Percentiles rank a stretch among this genome's conserved stretches.
phyloP scores from a whole-genome alignment of 768 basidiomycete genomes.

The Mycena amicta region DNA sequence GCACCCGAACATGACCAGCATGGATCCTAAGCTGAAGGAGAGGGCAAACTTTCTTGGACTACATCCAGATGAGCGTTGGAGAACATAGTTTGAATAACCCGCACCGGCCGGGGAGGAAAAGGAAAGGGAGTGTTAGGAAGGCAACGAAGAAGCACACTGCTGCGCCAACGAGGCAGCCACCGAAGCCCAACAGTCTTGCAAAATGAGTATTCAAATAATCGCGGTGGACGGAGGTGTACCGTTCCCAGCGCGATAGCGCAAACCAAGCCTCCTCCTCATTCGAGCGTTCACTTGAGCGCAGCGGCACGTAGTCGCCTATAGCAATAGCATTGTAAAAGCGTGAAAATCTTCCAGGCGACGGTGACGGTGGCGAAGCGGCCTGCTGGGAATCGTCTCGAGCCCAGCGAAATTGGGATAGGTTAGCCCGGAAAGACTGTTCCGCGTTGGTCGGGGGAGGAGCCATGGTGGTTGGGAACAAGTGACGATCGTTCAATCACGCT shows the following conservation, averaged over 20 bases:
- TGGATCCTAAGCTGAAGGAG: constrained; percentile 84
- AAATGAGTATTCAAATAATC: background rate
- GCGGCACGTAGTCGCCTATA: constrained; percentile 85
- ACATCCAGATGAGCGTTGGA: constrained; percentile 6
- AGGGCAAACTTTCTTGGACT: constrained; percentile 92
- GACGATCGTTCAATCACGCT: background rate
- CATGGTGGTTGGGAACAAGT: background rate
- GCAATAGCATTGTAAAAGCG: constrained; percentile 86
- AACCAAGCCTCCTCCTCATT: constrained; percentile 98
- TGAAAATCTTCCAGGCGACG: constrained; percentile 55
- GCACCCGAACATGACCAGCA: constrained; percentile 96
- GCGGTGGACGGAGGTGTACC: constrained; percentile 51
- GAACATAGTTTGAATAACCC: constrained; percentile 5
- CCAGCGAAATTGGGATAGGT: constrained; percentile 88
- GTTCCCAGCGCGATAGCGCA: constrained; percentile 90
- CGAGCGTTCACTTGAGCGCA: constrained; percentile 76
- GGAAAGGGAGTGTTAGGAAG: constrained; percentile 76
- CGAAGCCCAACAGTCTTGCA: constrained; percentile 90
- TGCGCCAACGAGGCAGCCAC: constrained; percentile 86
- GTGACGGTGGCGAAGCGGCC: constrained; percentile 32
- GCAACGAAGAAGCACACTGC: constrained; percentile 92
- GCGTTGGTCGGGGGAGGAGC: constrained; percentile 23
- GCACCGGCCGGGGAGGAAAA: constrained; percentile 41
- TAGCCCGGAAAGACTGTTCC: constrained; percentile 73
- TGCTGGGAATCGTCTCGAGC: constrained; percentile 73